phyloP scores from a whole-genome alignment of 176 grass and related monocot species.

The Pontederia paniculata region DNA sequence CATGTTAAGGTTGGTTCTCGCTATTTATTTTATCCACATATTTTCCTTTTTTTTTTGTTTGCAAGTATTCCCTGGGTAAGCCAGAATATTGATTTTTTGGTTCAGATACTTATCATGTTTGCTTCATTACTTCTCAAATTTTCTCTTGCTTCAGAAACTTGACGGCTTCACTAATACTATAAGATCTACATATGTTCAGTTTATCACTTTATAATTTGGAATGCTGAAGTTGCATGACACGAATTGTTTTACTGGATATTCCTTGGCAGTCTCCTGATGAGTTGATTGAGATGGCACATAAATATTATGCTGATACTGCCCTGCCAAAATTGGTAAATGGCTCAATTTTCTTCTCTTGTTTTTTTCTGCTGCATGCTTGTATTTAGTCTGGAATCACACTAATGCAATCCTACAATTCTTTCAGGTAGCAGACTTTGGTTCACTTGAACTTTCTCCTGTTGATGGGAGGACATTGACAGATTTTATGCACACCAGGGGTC shows the following conservation, averaged over 20 bases:
- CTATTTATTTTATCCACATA: neutral
- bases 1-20: conserved; percentile 65
- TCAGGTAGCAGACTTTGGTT: conserved; percentile 87
- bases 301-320: conserved; percentile 85
- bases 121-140: too few species aligned
- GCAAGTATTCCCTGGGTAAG: conserved; percentile 1
- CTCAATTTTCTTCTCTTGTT: conserved; percentile 6
- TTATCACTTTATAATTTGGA: neutral
- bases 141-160: too few species aligned
- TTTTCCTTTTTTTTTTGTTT: neutral
- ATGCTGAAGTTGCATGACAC: conserved; percentile 13
- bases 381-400: conserved; percentile 10
- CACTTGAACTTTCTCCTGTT: conserved; percentile 97
- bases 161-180: too few species aligned
- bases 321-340: conserved; percentile 79
- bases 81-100: too few species aligned
- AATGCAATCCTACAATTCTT: conserved; percentile 16
- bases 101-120: too few species aligned
- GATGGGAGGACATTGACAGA: conserved; percentile 98
- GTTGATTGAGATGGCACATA: conserved; percentile 90
- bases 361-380: conserved; percentile 5
- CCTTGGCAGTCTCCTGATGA: conserved; percentile 65
- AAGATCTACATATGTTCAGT: neutral
- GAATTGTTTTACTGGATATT: conserved; percentile 14
- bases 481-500: conserved; percentile 98